Evolutionary conservation across 805 yeast species (phyloP).

Genomic region (Ogataea nonfermentans): DNA sequence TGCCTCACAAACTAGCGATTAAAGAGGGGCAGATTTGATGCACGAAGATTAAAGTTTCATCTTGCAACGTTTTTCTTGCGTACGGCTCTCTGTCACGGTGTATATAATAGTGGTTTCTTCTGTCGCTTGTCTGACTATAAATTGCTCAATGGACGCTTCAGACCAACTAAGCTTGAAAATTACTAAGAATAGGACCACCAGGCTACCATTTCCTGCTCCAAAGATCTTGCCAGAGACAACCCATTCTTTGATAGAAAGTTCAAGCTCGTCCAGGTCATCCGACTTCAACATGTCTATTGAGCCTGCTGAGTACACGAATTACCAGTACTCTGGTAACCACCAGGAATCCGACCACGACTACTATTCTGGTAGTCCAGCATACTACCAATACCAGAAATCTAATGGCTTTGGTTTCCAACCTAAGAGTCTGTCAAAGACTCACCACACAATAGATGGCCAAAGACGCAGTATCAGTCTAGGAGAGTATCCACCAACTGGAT

Average conservation of each 20-base stretch:
- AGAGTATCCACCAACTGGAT: background rate
- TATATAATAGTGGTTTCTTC: background rate
- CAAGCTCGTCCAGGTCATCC: too few species aligned
- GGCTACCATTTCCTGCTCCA: too few species aligned
- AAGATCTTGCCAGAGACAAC: background rate
- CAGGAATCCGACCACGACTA: background rate
- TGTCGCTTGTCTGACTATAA: background rate
- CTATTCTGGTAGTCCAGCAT: conserved; percentile 4
- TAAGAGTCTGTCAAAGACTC: background rate
- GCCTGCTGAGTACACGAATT: background rate
- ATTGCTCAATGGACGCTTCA: conserved; percentile 1
- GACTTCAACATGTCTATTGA: conserved; percentile 1
- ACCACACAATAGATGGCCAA: background rate
- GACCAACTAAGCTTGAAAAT: background rate
- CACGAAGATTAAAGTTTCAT: background rate
- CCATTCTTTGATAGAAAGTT: background rate
- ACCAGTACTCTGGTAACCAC: background rate
- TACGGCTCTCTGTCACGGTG: background rate
- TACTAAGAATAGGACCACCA: too few species aligned
- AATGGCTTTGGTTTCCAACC: background rate
- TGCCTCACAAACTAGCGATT: background rate
- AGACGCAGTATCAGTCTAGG: conserved; percentile 5
- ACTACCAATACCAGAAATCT: background rate
- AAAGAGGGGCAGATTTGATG: conserved; percentile 8
- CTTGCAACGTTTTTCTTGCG: conserved; percentile 3